A percentile compares a stretch with the other conserved stretches of the same genome.
Evolutionary conservation across 345 rosid species (phyloP).

Genomic region (Bruguiera parviflora): DNA sequence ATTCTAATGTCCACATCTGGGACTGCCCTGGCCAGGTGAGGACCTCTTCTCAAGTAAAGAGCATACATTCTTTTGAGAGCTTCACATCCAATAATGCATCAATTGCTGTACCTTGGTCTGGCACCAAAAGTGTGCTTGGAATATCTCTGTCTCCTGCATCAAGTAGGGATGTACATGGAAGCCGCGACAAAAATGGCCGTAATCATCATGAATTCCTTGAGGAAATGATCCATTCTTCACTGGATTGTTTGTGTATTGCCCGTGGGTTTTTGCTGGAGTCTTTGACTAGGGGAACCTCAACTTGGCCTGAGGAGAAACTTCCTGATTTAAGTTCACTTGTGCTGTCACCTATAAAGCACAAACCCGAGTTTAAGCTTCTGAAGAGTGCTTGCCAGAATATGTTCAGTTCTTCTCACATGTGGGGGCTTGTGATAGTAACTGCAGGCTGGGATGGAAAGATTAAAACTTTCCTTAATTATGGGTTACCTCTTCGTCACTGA

Average conservation of each 20-base stretch:
- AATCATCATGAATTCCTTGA: slow-evolving; percentile 19
- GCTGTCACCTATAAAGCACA: slow-evolving; percentile 26
- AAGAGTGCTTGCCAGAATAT: slow-evolving; percentile 30
- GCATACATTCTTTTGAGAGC: slow-evolving; percentile 50
- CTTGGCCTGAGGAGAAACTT: slow-evolving; percentile 88
- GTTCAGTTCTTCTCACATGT: slow-evolving; percentile 46
- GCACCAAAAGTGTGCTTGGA: slow-evolving; percentile 27
- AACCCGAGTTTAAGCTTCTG: slow-evolving; percentile 37
- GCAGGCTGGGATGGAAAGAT: slow-evolving; percentile 80
- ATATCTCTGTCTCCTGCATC: slow-evolving; percentile 2
- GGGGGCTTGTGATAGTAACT: slow-evolving; percentile 69
- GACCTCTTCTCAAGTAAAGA: slow-evolving; percentile 37
- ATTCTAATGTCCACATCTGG: slow-evolving; percentile 68
- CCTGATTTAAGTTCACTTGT: slow-evolving; percentile 21
- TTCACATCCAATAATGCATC: slow-evolving; percentile 57
- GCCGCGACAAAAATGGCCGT: slow-evolving; percentile 18
- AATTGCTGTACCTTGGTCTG: slow-evolving; percentile 69
- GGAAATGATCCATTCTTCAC: slow-evolving; percentile 20
- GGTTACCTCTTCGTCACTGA: slow-evolving; percentile 58
- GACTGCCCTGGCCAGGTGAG: slow-evolving; percentile 43
- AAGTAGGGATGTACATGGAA: background rate
- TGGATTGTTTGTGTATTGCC: slow-evolving; percentile 50
- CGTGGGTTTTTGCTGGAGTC: slow-evolving; percentile 44
- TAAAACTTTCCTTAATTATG: slow-evolving; percentile 63
- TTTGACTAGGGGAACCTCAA: slow-evolving; percentile 47